Base-by-base conservation (phyloP, 202 grass and related monocot species). In the Alloteropsis angusta region DNA sequence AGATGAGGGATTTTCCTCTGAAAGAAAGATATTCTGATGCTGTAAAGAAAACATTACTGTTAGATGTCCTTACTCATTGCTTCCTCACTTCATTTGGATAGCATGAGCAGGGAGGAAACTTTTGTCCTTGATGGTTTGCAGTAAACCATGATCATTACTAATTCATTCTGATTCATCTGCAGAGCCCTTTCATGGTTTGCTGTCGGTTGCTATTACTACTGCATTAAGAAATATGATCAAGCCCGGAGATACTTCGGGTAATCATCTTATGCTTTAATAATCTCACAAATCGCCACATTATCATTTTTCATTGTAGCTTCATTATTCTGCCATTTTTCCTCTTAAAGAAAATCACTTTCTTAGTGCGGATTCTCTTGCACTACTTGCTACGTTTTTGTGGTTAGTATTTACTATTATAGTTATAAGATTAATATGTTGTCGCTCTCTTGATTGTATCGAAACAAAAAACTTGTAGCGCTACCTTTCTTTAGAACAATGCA, bases 121-220 rank as follows among this genome's bases (percentile, higher is more conserved):
- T 66, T 71, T 68, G 12, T 45, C 48, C 36, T 68, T 35, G 46
- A 49, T 60, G 49, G 19, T 75, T 81, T 77, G 48, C 38, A 28
- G 81, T 41, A 49, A 88, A 71, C 32, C 65, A 52, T 76, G 6
- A 65, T 67, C 21, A 36, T 77, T 60, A 13, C 18, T 65, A 60
- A 26, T 82, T 77, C 70, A 41, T 60, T 88, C 13, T 77, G 26
- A 50, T 60, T 56, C 46, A 61, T 81, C 48, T 89, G 47, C 73
- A 98, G 96, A 85, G 92, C 87, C 72, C 79, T 95, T 68, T 98
- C 96, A 65, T 98, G 96, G 96, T 98, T 98, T 89, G 85, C 96
- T 83, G 92, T 98, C 11, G 96, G 92, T 62, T 98, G 96, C 56
- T 98, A 98, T 83, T 98, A 95, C 72, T 93, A 87, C 65, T 95